A percentile compares a stretch with the other conserved stretches of the same genome.
Evolutionary conservation across 2,329 filamentous ascomycete species (phyloP).

Genomic region (Botrytis fragariae): DNA sequence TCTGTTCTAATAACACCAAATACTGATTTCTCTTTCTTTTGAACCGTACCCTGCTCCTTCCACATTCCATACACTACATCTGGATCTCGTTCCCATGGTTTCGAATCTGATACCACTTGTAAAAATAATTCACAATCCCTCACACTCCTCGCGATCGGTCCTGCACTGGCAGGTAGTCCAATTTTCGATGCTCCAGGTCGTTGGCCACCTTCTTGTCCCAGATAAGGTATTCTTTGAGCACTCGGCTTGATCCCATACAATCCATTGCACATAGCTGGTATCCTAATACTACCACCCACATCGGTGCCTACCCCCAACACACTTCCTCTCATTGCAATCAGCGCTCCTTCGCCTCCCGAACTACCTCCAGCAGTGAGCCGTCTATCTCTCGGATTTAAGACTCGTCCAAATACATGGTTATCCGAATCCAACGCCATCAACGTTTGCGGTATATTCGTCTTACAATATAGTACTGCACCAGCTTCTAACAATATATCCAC

Average conservation of each 20-base stretch:
- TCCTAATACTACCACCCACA: constrained; percentile 49
- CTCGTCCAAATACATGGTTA: constrained; percentile 61
- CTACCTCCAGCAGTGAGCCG: constrained; percentile 59
- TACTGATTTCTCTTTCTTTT: constrained; percentile 32
- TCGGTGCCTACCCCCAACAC: constrained; percentile 61
- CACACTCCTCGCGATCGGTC: constrained; percentile 44
- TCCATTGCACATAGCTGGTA: constrained; percentile 49
- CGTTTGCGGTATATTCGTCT: constrained; percentile 66
- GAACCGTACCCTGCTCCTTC: constrained; percentile 35
- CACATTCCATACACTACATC: constrained; percentile 45
- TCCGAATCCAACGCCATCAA: constrained; percentile 54
- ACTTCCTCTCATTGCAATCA: constrained; percentile 56
- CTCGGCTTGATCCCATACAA: constrained; percentile 52
- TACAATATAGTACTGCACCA: constrained; percentile 48
- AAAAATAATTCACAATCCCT: constrained; percentile 38
- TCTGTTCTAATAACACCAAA: constrained; percentile 52
- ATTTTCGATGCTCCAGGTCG: constrained; percentile 52
- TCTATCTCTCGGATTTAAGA: constrained; percentile 60
- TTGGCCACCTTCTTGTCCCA: constrained; percentile 46
- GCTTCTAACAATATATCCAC: background rate
- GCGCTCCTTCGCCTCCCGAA: constrained; percentile 59
- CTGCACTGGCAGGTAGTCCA: constrained; percentile 47
- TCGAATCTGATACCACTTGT: constrained; percentile 50
- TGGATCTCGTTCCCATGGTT: constrained; percentile 49
- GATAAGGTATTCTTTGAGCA: constrained; percentile 42